Evolutionary conservation across 805 yeast genomes (phyloP).

Genomic region (Wickerhamiella australiensis): DNA sequence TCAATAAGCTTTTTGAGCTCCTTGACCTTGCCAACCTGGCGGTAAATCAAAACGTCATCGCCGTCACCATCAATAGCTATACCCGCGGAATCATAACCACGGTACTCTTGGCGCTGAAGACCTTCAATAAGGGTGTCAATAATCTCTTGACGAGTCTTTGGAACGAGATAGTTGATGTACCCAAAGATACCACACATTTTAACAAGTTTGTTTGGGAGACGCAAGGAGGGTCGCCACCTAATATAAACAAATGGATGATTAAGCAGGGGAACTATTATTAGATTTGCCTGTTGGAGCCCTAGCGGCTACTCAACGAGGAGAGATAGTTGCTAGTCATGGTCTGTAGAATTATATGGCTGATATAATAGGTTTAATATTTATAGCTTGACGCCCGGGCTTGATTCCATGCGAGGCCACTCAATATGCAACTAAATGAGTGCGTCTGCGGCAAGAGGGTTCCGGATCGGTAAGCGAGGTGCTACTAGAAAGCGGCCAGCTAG

Average conservation of each 20-base stretch:
- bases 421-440: conserved; percentile 1
- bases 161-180: conserved; percentile 89
- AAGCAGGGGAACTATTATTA: neutral
- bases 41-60: conserved; percentile 59
- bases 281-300: neutral
- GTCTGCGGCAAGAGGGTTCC: conserved; percentile 1
- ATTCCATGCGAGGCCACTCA: neutral
- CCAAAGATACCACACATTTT: conserved; percentile 85
- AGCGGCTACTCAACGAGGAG: too few relatives aligned
- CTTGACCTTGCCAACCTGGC: conserved; percentile 84
- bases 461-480: neutral
- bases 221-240: conserved; percentile 1
- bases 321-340: too few relatives aligned
- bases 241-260: conserved; percentile 10
- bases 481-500: neutral
- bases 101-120: conserved; percentile 72
- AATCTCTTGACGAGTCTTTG: conserved; percentile 84
- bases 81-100: conserved; percentile 98
- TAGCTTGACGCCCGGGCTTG: neutral
- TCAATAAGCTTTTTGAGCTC: conserved; percentile 54
- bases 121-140: conserved; percentile 73
- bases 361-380: neutral
- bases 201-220: neutral
- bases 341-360: too few relatives aligned
- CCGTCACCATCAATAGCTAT: conserved; percentile 87